Conservation (phyloP, 495 filamentous ascomycete species). For the Penicillium goetzii region DNA sequence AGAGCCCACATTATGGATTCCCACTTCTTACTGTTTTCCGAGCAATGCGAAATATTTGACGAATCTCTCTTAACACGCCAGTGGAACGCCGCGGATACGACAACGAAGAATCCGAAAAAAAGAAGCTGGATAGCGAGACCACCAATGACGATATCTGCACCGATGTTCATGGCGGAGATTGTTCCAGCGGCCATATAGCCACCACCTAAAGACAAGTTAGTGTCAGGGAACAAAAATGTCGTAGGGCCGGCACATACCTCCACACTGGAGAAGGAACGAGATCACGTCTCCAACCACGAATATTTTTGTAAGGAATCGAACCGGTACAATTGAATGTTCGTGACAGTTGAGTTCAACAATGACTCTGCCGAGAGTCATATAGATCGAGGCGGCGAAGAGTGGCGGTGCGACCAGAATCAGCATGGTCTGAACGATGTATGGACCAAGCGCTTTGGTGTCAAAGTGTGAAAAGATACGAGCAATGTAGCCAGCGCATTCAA, state of each 20-base stretch:
- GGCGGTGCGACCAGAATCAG: slow-evolving; percentile 42
- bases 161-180: slow-evolving; percentile 23
- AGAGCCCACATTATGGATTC: slow-evolving; percentile 52
- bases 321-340: slow-evolving; percentile 17
- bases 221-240: not conserved
- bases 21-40: slow-evolving; percentile 45
- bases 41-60: not conserved
- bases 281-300: slow-evolving; percentile 38
- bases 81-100: slow-evolving; percentile 41
- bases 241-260: slow-evolving; percentile 19
- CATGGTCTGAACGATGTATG: slow-evolving; percentile 40
- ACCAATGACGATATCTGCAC: slow-evolving; percentile 43
- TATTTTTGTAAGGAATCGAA: slow-evolving; percentile 29
- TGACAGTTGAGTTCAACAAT: slow-evolving; percentile 48
- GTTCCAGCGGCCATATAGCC: slow-evolving; percentile 31
- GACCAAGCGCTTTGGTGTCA: slow-evolving; percentile 27
- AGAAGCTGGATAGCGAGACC: slow-evolving; percentile 46
- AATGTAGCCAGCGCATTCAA: slow-evolving; percentile 31
- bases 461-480: slow-evolving; percentile 30
- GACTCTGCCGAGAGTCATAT: slow-evolving; percentile 59
- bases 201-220: slow-evolving; percentile 23
- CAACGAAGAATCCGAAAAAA: slow-evolving; percentile 49
- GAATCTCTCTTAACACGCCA: slow-evolving; percentile 26
- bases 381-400: slow-evolving; percentile 57
- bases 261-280: slow-evolving; percentile 28